Base-by-base conservation (phyloP, 2,329 filamentous ascomycete species). In the Arthrobotrys musiformis region DNA sequence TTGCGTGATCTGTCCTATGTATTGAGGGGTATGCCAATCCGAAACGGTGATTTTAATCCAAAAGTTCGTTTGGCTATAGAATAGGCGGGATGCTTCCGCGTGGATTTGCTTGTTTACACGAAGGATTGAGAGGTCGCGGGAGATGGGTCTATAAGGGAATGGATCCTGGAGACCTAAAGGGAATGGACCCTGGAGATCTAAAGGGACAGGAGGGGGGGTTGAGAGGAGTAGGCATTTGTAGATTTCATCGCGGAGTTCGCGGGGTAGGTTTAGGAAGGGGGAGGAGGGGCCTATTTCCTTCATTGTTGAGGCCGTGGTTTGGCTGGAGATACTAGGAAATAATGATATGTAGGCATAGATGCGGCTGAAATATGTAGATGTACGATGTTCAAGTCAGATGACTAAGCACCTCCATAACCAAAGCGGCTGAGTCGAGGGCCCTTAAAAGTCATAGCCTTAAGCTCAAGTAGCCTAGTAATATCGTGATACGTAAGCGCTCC, bases 161-260 rank as follows among this genome's bases (percentile, higher is more conserved):
- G 24, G 48, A 15, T 28, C 37, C 19, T 56, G 9, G 8, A 28
- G 24, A n/a, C n/a, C n/a, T n/a, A n/a, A n/a, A n/a, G n/a, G n/a
- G n/a, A n/a, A n/a, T n/a, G n/a, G n/a, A n/a, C n/a, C n/a, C 13
- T 28, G 50, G 17, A 48, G 19, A 1, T 17, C 4, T 4, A 13
- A 24, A 3, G 22, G 7, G 1, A 48, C 1, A 2, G 44, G 44
- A 24, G 19, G 44, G 17, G 28, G 28, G 1, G 17, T n/a, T 24
- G 13, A 19, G 9, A 66, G 28, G 13, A 37, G 40, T 33, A 33
- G 9, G 26, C 63, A 58, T 30, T 30, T 42, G 37, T 75, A 75
- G 13, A 75, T 58, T 33, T 75, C 26, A 26, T 75, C 54, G 56
- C 70, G 70, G 26, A 75, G 46, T 50, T 75, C 70, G 70, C 33